Base-by-base conservation (phyloP, 805 yeast species). In the Candida verbasci region DNA sequence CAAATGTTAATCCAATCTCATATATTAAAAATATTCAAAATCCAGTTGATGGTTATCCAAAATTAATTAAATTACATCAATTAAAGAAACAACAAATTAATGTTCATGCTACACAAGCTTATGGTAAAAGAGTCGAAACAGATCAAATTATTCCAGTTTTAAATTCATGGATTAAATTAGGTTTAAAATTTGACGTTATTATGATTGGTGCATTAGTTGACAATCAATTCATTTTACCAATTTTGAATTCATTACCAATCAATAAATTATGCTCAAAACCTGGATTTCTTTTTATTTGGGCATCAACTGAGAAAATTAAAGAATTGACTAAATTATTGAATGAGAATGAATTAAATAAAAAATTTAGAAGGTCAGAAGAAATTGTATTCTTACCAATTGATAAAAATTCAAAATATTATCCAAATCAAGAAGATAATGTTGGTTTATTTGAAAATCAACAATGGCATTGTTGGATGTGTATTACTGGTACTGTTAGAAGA, bases 381-480 rank as follows among this genome's bases (percentile, higher is more conserved):
- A 65, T 91, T 39, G 86, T 87, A 0, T 89, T 84, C 52, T 76
- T 86, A 10, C 86, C 91, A 2, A 70, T 76, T n/a, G 77, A 78
- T 43, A 72, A 72, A 40, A 57, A 72, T 20, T 81, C 93, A 0
- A 78, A 78, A 1, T 78, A 76, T 50, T 80, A 76, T 44, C 93
- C 93, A 1, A 68, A 70, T 2, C 73, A 74, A 26, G 37, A 37
- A 3, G 41, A 45, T 20, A n/a, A n/a, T n/a, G n/a, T n/a, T n/a
- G 45, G 46, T 17, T 53, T 85, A 17, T 69, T 85, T 38, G 79
- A 77, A 41, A 77, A 80, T 40, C 79, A 84, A 58, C 93, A 84
- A 60, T 89, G 96, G 96, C 97, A 91, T 60, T 89, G 97, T 51
- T 84, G 96, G 85, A 88, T 89, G 96, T 91, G 96, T 48, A 84